Conservation (phyloP, 441 rosid genomes). For the Syzygium syzygioides region DNA sequence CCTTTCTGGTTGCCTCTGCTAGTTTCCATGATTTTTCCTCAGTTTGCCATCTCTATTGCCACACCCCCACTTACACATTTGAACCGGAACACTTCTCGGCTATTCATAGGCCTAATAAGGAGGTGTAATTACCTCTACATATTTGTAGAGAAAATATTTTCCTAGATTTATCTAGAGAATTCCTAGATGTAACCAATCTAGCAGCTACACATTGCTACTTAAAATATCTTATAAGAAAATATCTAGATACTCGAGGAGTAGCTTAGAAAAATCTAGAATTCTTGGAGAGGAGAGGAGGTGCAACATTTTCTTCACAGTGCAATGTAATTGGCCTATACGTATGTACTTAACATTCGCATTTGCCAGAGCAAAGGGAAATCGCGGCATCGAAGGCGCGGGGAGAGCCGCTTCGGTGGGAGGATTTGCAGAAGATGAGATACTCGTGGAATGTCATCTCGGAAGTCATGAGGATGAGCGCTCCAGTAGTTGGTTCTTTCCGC, state of each 20-base stretch:
- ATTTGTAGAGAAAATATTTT: not conserved
- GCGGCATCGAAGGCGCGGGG: not conserved
- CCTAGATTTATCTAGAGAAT: not conserved
- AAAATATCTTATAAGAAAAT: not conserved
- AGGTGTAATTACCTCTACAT: not conserved
- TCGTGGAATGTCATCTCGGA: not conserved
- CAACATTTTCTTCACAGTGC: not conserved
- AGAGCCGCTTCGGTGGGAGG: not conserved
- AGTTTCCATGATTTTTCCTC: not conserved
- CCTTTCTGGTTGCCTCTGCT: not conserved
- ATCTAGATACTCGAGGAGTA: not conserved
- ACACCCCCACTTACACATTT: too few species aligned
- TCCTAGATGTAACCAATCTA: not conserved
- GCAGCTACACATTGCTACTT: not conserved
- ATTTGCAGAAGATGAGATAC: not conserved
- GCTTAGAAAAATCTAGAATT: not conserved
- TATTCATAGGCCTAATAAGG: not conserved
- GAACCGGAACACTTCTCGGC: not conserved
- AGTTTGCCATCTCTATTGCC: not conserved
- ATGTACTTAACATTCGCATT: not conserved
- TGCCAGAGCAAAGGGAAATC: slow-evolving; percentile 1
- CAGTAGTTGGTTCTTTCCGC: not conserved
- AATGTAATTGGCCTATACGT: not conserved
- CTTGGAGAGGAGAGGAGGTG: not conserved
- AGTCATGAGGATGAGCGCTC: not conserved